Percentiles rank a stretch among this genome's conserved stretches.
These are phyloP conservation scores for Stevia rebaudiana DNA, from an alignment of 140 eudicot genomes.

Conservation along the genomic window DNA sequence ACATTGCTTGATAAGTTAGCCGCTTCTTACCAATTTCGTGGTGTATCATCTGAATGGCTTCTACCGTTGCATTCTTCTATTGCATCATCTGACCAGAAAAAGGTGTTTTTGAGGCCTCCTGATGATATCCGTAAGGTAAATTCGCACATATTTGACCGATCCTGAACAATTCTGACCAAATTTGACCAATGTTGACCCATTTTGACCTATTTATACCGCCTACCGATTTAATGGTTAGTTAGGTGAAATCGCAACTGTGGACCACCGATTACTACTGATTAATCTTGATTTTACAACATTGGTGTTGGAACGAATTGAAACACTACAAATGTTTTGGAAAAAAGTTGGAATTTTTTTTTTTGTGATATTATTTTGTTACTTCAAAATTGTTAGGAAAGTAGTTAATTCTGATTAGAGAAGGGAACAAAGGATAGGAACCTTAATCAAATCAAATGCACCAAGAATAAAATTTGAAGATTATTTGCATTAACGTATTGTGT, in stretches of 20 bases:
- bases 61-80: constrained; percentile 87
- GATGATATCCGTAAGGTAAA: constrained; percentile 71
- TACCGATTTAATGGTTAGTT: no score
- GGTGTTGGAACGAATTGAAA: neutral
- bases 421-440: neutral
- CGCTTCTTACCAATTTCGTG: constrained; percentile 78
- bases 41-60: constrained; percentile 78
- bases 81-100: constrained; percentile 81
- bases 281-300: no score
- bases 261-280: no score
- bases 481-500: no score
- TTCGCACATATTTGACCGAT: no score
- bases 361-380: constrained; percentile 1
- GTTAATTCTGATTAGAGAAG: constrained; percentile 1
- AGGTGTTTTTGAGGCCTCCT: constrained; percentile 73
- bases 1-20: constrained; percentile 63
- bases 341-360: neutral
- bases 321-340: neutral
- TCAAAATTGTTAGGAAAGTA: neutral
- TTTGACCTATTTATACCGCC: no score
- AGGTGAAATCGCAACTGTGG: no score
- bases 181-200: no score
- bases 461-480: neutral
- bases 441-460: neutral
- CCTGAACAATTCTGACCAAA: no score